Evolutionary conservation across 2,329 filamentous ascomycete species (phyloP), one percentile per base, ranked within the genome.

Genomic region (Pseudogymnoascus sp.): DNA sequence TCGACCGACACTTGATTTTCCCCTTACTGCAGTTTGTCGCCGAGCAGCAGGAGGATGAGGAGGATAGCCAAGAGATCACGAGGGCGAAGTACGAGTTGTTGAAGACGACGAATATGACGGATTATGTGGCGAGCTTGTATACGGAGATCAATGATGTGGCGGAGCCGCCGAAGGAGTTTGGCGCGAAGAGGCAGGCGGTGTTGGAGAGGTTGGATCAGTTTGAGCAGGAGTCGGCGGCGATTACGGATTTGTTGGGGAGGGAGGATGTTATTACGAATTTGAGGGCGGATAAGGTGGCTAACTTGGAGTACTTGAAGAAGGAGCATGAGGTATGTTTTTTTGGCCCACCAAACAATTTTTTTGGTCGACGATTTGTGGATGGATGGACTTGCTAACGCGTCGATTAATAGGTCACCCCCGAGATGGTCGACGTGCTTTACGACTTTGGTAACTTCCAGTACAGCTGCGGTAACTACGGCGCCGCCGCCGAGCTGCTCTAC

Each of bases 381-480:
- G 28, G 60, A 35, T 37, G n/a, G 23, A 5, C 28, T 11, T 60
- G 35, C 66, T 68, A 33, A 69, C 65, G 16, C 50, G 67, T 59
- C 14, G n/a, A 12, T 42, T 42, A 59, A 62, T 69, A 89, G 86
- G 86, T 97, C 69, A 97, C 92, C 38, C 83, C 88, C 71, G 92
- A 97, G 67, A 97, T 96, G 90, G 92, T 99, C 70, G 89, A 97
- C 78, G 89, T 90, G 69, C 88, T 99, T 63, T 96, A 93, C 79
- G 92, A 97, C 73, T 96, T 92, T 73, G 94, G 94, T 71, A 90
- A 94, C 77, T 97, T 97, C 79, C 91, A 96, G 80, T 99, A 97
- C 81, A 93, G 91, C 80, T 97, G 92, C 75, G 94, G 94, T 69
- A 91, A 92, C 79, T 99, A 99, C 77, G 86, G 81, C 62, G 89